phyloP scores from a whole-genome alignment of 352 stramenopile species.

The Phytophthora meadii region DNA sequence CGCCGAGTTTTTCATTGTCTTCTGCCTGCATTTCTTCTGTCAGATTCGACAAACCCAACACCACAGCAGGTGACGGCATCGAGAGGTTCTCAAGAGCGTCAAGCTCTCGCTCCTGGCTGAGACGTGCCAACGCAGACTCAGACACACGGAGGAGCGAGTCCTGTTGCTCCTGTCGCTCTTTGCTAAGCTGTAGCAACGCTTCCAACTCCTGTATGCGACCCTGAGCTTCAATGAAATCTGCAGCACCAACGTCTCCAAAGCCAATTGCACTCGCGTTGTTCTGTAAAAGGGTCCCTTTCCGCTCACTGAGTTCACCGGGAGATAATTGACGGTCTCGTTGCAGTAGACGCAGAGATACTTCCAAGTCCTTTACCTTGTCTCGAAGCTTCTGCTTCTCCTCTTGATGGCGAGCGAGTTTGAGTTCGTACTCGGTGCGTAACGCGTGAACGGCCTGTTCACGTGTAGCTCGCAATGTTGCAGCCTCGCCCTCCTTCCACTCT shows the following conservation, averaged over 20 bases:
- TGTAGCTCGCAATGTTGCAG: constrained; percentile 45
- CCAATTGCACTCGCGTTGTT: constrained; percentile 20
- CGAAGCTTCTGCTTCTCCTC: constrained; percentile 78
- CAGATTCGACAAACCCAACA: constrained; percentile 19
- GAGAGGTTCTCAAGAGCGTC: constrained; percentile 44
- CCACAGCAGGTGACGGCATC: constrained; percentile 28
- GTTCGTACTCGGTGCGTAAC: constrained; percentile 66
- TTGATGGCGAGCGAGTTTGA: constrained; percentile 71
- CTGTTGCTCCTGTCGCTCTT: constrained; percentile 65
- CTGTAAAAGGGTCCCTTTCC: constrained; percentile 63
- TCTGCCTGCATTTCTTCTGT: constrained; percentile 13
- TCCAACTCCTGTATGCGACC: constrained; percentile 66
- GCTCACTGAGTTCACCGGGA: constrained; percentile 63
- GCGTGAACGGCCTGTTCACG: constrained; percentile 65
- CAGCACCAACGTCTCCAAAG: constrained; percentile 49
- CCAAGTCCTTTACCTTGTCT: constrained; percentile 77
- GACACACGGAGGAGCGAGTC: constrained; percentile 64
- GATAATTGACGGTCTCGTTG: constrained; percentile 70
- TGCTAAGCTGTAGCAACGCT: constrained; percentile 56
- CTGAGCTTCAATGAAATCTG: constrained; percentile 68
- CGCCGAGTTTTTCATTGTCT: constrained; percentile 3
- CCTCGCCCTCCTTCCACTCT: constrained; percentile 72
- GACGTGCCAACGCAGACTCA: constrained; percentile 56
- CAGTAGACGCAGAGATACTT: constrained; percentile 67
- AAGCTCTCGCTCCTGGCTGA: constrained; percentile 58